These are phyloP conservation scores for Fusarium zealandicum DNA, from an alignment of 2,329 filamentous ascomycete genomes.

Conservation along the genomic window DNA sequence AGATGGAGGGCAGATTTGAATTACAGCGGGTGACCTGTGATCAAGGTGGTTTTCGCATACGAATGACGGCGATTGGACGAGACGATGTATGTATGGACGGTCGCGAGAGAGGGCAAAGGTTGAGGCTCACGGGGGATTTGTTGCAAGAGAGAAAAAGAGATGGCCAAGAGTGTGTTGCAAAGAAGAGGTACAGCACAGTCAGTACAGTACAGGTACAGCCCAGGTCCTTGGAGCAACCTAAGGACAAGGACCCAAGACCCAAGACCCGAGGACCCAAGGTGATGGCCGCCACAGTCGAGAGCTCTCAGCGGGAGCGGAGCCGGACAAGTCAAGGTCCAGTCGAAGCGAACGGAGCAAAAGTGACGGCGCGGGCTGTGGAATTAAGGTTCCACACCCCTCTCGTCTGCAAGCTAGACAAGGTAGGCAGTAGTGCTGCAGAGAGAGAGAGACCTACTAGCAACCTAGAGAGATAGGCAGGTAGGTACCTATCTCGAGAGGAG, in stretches of 20 bases:
- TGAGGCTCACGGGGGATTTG: slow-evolving; percentile 21
- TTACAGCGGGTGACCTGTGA: slow-evolving; percentile 12
- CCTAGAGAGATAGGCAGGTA: too few species aligned
- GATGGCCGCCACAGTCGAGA: slow-evolving; percentile 6
- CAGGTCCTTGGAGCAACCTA: slow-evolving; percentile 1
- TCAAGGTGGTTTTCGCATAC: slow-evolving; percentile 20
- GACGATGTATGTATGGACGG: background rate
- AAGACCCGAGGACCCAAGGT: too few species aligned
- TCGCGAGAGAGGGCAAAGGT: slow-evolving; percentile 1
- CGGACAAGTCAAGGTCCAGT: slow-evolving; percentile 27
- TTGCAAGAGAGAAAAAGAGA: slow-evolving; percentile 30
- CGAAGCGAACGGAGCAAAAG: slow-evolving; percentile 28
- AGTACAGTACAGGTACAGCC: too few species aligned
- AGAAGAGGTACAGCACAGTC: slow-evolving; percentile 4
- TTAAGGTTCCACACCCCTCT: slow-evolving; percentile 42
- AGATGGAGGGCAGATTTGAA: background rate
- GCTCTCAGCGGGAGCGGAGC: slow-evolving; percentile 27
- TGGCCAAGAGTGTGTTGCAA: slow-evolving; percentile 21
- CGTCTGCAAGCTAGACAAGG: slow-evolving; percentile 6
- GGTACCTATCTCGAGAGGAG: too few species aligned
- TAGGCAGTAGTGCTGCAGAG: too few species aligned
- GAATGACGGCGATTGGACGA: slow-evolving; percentile 29
- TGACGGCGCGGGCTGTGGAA: slow-evolving; percentile 36
- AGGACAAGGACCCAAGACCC: too few species aligned
- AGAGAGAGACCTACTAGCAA: too few species aligned